Evolutionary conservation across 345 rosid genomes (phyloP).

Genomic region (Acer negundo): DNA sequence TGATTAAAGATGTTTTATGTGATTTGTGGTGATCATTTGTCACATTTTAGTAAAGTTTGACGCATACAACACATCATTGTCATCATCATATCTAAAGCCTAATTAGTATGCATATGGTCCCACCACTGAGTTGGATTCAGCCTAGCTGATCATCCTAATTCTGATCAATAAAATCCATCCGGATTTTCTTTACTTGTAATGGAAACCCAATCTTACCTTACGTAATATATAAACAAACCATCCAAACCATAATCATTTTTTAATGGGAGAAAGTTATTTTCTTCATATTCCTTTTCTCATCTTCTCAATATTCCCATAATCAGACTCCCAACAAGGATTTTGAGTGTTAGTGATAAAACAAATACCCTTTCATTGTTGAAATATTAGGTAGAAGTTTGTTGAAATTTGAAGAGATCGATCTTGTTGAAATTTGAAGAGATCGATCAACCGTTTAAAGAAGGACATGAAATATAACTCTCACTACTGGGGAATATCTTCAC

Average conservation of each 20-base stretch:
- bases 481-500: too few species aligned
- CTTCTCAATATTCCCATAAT: too few species aligned
- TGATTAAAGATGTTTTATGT: neutral
- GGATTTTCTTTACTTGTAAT: neutral
- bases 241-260: neutral
- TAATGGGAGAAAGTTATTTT: too few species aligned
- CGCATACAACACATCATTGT: neutral
- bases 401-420: too few species aligned
- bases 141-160: neutral
- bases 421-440: too few species aligned
- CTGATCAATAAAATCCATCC: conserved; percentile 17
- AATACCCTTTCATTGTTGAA: too few species aligned
- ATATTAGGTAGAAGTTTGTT: too few species aligned
- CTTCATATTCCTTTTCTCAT: too few species aligned
- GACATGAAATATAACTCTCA: too few species aligned
- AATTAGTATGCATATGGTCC: neutral
- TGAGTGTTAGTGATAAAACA: too few species aligned
- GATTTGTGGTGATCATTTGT: conserved; percentile 1
- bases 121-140: conserved; percentile 21
- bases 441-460: too few species aligned
- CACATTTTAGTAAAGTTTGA: conserved; percentile 8
- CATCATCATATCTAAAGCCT: neutral
- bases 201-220: neutral
- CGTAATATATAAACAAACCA: neutral
- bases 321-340: too few species aligned